Conservation (phyloP, 2,329 filamentous ascomycete species). For the Fusarium brevicatenulatum region DNA sequence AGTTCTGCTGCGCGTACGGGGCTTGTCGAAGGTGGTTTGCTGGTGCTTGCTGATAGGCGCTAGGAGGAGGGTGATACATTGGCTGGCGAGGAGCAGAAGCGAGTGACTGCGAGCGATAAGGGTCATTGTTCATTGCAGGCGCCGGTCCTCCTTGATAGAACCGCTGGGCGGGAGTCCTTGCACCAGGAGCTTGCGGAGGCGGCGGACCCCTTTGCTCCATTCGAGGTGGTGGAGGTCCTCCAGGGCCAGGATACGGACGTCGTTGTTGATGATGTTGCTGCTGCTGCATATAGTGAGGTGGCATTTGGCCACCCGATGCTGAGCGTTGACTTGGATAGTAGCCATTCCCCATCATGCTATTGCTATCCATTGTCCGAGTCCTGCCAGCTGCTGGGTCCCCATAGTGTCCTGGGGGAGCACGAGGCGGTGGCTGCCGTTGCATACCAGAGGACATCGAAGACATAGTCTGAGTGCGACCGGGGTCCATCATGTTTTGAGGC, state of each 20-base stretch:
- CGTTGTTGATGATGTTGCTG: slow-evolving; percentile 56
- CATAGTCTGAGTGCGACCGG: slow-evolving; percentile 84
- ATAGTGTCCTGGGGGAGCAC: slow-evolving; percentile 56
- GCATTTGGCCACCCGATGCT: slow-evolving; percentile 59
- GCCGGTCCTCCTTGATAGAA: slow-evolving; percentile 68
- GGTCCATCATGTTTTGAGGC: slow-evolving; percentile 61
- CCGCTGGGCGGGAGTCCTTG: slow-evolving; percentile 62
- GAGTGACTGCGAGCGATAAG: slow-evolving; percentile 92
- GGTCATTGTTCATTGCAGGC: slow-evolving; percentile 81
- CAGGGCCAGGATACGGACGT: slow-evolving; percentile 57
- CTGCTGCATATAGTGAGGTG: slow-evolving; percentile 60
- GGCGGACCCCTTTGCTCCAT: slow-evolving; percentile 68
- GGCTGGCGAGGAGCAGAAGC: slow-evolving; percentile 79
- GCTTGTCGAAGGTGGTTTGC: slow-evolving; percentile 83
- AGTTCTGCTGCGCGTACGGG: slow-evolving; percentile 71
- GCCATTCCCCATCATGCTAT: slow-evolving; percentile 58
- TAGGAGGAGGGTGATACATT: slow-evolving; percentile 73
- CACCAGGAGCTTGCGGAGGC: slow-evolving; percentile 54
- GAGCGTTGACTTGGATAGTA: slow-evolving; percentile 66
- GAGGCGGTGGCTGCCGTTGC: slow-evolving; percentile 72
- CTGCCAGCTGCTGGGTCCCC: slow-evolving; percentile 48
- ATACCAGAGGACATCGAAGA: slow-evolving; percentile 64
- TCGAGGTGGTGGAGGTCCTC: slow-evolving; percentile 67
- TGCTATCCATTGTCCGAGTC: slow-evolving; percentile 48
- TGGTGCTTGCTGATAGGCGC: slow-evolving; percentile 70